Base-by-base conservation (phyloP, 1,139 yeast genomes). In the Kodamaea ohmeri region DNA sequence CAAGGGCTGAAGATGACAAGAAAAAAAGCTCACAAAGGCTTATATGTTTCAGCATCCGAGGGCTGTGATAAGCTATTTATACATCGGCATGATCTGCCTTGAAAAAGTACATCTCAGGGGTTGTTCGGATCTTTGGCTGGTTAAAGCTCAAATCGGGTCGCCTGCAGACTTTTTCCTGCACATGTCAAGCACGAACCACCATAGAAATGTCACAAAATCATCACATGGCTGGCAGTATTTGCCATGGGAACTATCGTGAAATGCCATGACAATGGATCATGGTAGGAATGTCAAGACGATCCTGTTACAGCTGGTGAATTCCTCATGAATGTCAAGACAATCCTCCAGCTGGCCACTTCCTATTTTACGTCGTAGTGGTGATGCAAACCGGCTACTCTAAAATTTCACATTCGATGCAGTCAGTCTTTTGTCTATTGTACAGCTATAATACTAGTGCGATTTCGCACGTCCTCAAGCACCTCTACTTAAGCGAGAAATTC, bases 161-260 rank as follows among this genome's bases (percentile, higher is more conserved):
- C 30, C 30, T 27, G 30, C 30, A 27, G n/a, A 15, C 19, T 8
- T 29, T 29, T 29, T 29, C 24, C 32, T 29, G 32, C 32, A 29
- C 30, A 27, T 5, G n/a, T 16, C 5, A 8, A 16, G 15, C 11
- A 16, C 20, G 20, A 16, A 27, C 12, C 3, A n/a, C n/a, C 20
- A 12, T 11, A 7, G 11, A 15, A 6, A 6, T 18, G 11, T 3
- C 31, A 27, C 31, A 19, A 29, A 29, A 29, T 29, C 32, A 29
- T 5, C 7, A 16, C 5, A 17, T 19, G 32, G 32, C 32, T 29
- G 32, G 32, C n/a, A 15, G 22, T 27, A 11, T 19, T 29, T 25
- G 24, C 22, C 32, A 4, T 29, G 32, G 32, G 25, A 29, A 29
- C 32, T 24, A 24, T n/a, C n/a, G n/a, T n/a, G n/a, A n/a, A n/a